phyloP scores from a whole-genome alignment of 2,329 filamentous ascomycete genomes.

The Coniochaeta hoffmannii region DNA sequence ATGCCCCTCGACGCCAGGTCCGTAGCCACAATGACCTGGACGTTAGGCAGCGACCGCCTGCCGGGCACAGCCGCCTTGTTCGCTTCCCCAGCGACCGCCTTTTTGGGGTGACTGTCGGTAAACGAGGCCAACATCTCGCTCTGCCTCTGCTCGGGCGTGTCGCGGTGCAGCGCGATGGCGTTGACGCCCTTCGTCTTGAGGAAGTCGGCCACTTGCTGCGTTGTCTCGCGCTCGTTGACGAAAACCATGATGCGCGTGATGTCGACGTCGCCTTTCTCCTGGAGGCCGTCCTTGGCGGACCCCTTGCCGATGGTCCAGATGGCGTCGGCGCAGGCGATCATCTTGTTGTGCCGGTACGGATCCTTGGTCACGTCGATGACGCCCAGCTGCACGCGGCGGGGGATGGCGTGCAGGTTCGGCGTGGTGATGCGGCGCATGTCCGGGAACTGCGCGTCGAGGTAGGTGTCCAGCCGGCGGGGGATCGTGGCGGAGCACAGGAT shows the following conservation, averaged over 20 bases:
- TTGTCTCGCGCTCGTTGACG: slow-evolving; percentile 91
- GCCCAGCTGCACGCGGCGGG: slow-evolving; percentile 85
- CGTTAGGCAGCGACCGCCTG: slow-evolving; percentile 57
- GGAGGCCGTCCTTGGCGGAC: slow-evolving; percentile 49
- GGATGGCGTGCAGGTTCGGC: slow-evolving; percentile 92
- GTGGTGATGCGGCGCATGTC: slow-evolving; percentile 81
- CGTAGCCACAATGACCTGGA: slow-evolving; percentile 88
- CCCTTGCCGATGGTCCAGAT: slow-evolving; percentile 91
- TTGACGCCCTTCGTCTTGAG: slow-evolving; percentile 81
- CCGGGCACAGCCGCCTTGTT: slow-evolving; percentile 18
- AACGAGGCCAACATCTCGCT: slow-evolving; percentile 72
- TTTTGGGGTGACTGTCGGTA: slow-evolving; percentile 41
- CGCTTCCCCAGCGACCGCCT: slow-evolving; percentile 6
- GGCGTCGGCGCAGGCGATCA: slow-evolving; percentile 86
- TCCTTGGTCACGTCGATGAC: slow-evolving; percentile 87
- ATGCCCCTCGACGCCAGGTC: slow-evolving; percentile 90
- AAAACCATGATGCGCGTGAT: slow-evolving; percentile 89
- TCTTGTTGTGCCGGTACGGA: slow-evolving; percentile 90
- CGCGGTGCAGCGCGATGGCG: slow-evolving; percentile 75
- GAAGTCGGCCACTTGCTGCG: slow-evolving; percentile 71
- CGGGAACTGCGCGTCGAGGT: slow-evolving; percentile 75
- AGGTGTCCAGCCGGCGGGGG: slow-evolving; percentile 78
- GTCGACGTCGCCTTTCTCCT: slow-evolving; percentile 43
- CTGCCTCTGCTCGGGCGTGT: slow-evolving; percentile 71
- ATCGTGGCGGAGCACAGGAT: slow-evolving; percentile 96